These are phyloP conservation scores for Chaetothyriales sp. DNA, from an alignment of 2,329 filamentous ascomycete genomes.

Conservation along the genomic window DNA sequence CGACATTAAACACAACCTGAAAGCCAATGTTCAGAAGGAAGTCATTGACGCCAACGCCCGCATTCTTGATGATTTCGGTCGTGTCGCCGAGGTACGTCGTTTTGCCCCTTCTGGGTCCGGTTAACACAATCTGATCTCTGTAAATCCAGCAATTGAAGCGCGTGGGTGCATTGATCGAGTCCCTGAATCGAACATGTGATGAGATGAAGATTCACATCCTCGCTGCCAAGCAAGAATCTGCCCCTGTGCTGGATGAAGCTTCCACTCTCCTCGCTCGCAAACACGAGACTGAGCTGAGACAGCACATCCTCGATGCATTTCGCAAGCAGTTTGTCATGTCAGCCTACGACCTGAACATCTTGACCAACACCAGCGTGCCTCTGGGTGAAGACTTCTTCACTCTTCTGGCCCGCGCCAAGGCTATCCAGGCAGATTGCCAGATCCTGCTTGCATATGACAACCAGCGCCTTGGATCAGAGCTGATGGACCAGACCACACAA, in stretches of 20 bases:
- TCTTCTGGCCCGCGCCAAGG: constrained; percentile 64
- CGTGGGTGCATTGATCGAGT: constrained; percentile 65
- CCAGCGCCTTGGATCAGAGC: constrained; percentile 72
- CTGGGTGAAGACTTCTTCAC: constrained; percentile 77
- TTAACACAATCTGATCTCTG: background rate
- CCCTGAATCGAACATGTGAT: constrained; percentile 64
- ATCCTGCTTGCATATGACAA: constrained; percentile 79
- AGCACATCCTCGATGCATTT: constrained; percentile 67
- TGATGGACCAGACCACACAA: constrained; percentile 82
- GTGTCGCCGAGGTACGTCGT: constrained; percentile 65
- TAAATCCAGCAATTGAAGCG: constrained; percentile 61
- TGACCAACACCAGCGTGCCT: constrained; percentile 67
- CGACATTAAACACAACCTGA: constrained; percentile 54
- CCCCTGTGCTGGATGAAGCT: constrained; percentile 63
- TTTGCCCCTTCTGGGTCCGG: background rate
- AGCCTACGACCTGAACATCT: constrained; percentile 59
- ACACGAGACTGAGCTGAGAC: constrained; percentile 62
- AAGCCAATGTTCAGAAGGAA: constrained; percentile 56
- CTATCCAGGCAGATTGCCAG: constrained; percentile 78
- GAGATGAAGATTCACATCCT: constrained; percentile 67
- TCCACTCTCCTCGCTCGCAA: constrained; percentile 59
- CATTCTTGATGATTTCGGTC: constrained; percentile 75
- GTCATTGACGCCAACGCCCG: constrained; percentile 86
- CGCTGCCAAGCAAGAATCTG: constrained; percentile 61
- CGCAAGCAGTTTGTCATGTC: constrained; percentile 71